Base-by-base conservation (phyloP, 805 yeast species). In the Sugiyamaella americana region DNA sequence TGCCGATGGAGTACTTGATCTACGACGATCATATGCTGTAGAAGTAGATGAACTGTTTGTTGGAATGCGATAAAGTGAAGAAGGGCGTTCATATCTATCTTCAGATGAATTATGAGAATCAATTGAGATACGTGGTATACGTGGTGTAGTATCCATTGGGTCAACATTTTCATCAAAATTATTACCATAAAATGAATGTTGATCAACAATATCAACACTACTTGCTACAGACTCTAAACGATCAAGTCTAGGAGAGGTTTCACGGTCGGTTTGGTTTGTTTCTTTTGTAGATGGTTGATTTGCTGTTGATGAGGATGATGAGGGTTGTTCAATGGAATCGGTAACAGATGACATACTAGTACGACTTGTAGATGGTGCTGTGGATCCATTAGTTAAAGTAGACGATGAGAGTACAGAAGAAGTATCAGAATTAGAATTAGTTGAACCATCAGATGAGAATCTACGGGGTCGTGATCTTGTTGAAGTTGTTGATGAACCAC, bases 181-280 rank as follows among this genome's bases (percentile, higher is more conserved):
- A 35, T 6, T 35, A 5, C 10, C 5, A 11, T 35, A 35, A 35
- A 35, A 21, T 21, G 30, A 23, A 22, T 21, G 23, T 40, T 49
- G 52, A 32, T 51, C 55, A 16, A 44, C 55, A 35, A 51, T 38
- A 41, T 51, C 55, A 29, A 51, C 50, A 40, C 54, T 48, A 41
- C 51, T 51, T 19, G 38, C 44, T 10, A 41, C 37, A 38, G 50
- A 45, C 8, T 41, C 45, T 11, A 38, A 41, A 10, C 50, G 40
- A 23, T 32, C 37, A 18, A 35, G 20, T 21, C 6, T 6, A 13
- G 37, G 37, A 17, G 6, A 11, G n/a, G 34, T n/a, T 29, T 29
- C 34, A n/a, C n/a, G n/a, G n/a, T n/a, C n/a, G n/a, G n/a, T n/a
- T n/a, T n/a, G n/a, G n/a, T n/a, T n/a, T n/a, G n/a, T 26, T 13